Evolutionary conservation across 176 grass and related monocot species (phyloP).

Genomic region (Raddia distichophylla): DNA sequence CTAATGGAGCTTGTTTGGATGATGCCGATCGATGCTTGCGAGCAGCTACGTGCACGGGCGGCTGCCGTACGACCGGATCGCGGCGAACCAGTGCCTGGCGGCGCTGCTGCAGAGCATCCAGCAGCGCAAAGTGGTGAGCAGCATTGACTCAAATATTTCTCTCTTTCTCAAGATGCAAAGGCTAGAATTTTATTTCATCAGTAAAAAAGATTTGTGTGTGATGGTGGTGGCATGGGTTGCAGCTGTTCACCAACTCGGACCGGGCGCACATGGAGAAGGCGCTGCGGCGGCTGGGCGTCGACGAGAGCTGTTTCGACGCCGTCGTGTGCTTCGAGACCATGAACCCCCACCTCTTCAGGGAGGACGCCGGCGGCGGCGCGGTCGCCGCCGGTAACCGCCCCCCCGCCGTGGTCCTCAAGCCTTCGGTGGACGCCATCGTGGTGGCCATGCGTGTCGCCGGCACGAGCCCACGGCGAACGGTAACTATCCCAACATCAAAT

Average conservation of each 20-base stretch:
- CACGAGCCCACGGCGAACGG: conserved; percentile 63
- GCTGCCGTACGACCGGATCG: conserved; percentile 75
- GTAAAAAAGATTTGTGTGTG: too few relatives aligned
- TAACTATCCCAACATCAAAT: conserved; percentile 12
- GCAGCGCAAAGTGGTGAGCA: conserved; percentile 85
- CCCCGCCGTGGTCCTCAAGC: conserved; percentile 62
- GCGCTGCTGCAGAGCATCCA: conserved; percentile 65
- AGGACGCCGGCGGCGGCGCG: neutral
- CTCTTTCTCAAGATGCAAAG: neutral
- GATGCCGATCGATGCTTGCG: too few relatives aligned
- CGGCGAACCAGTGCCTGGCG: conserved; percentile 59
- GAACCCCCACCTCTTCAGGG: conserved; percentile 77
- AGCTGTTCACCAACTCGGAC: conserved; percentile 97
- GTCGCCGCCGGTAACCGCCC: neutral
- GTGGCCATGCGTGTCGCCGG: conserved; percentile 55
- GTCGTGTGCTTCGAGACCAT: conserved; percentile 98
- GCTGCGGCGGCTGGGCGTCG: conserved; percentile 66
- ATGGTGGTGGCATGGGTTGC: neutral
- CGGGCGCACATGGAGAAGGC: conserved; percentile 58
- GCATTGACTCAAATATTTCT: neutral
- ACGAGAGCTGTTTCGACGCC: conserved; percentile 63
- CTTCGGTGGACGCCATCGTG: conserved; percentile 65
- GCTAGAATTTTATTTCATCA: too few relatives aligned
- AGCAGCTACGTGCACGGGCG: conserved; percentile 87
- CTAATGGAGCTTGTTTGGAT: neutral